phyloP scores from a whole-genome alignment of 352 stramenopile genomes.

The Phytophthora pseudosyringae region DNA sequence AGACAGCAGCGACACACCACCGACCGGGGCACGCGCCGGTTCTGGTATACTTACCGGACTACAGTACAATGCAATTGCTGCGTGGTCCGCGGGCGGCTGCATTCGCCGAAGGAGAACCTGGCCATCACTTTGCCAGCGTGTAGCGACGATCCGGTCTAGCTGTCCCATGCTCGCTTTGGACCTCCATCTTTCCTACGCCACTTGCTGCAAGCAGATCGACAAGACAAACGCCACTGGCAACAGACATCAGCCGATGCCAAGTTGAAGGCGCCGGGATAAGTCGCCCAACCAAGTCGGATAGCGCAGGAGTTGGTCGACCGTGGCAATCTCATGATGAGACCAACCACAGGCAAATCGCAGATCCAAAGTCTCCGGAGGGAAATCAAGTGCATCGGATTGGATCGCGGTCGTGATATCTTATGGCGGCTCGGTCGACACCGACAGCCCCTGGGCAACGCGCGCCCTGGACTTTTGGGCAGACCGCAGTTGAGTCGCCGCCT shows the following conservation, averaged over 20 bases:
- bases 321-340: conserved; percentile 6
- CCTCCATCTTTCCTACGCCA: conserved; percentile 8
- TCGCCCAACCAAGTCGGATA: conserved; percentile 19
- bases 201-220: neutral
- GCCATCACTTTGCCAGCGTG: neutral
- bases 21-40: neutral
- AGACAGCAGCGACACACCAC: no score
- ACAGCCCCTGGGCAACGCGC: neutral
- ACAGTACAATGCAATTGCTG: neutral
- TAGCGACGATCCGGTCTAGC: conserved; percentile 9
- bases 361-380: conserved; percentile 6
- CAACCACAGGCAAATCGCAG: neutral
- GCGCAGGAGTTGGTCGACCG: neutral
- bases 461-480: no score
- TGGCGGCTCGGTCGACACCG: conserved; percentile 1
- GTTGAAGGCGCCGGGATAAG: no score
- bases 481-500: neutral
- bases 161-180: conserved; percentile 2
- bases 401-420: conserved; percentile 8
- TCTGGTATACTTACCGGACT: no score
- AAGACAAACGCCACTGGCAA: neutral
- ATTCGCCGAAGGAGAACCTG: neutral
- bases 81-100: neutral
- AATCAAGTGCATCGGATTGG: conserved; percentile 11
- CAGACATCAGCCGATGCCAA: neutral